Evolutionary conservation across 352 stramenopile genomes (phyloP).

Genomic region (Saprolegnia diclina): DNA sequence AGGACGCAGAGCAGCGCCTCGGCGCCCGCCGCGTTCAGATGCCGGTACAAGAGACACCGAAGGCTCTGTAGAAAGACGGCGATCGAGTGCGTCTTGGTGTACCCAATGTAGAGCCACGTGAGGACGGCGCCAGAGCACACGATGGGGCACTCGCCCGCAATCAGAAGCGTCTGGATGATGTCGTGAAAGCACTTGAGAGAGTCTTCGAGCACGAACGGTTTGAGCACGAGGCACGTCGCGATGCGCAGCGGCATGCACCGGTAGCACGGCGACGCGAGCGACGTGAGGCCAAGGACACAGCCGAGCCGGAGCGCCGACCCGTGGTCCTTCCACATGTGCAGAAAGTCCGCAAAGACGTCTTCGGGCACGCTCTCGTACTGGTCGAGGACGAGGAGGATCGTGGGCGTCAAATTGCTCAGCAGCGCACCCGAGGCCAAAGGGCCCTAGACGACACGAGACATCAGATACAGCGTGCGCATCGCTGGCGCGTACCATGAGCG

Average conservation of each 20-base stretch:
- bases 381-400: conserved; percentile 59
- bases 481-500: background rate
- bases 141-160: conserved; percentile 56
- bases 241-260: conserved; percentile 55
- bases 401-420: conserved; percentile 11
- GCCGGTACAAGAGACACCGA: conserved; percentile 31
- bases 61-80: conserved; percentile 54
- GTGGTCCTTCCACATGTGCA: conserved; percentile 66
- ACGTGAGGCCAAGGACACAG: conserved; percentile 64
- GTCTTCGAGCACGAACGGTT: conserved; percentile 75
- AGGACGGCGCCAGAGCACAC: conserved; percentile 45
- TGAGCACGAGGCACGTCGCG: conserved; percentile 49
- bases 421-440: background rate
- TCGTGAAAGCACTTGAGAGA: conserved; percentile 70
- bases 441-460: background rate
- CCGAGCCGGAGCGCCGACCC: conserved; percentile 35
- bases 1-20: conserved; percentile 2
- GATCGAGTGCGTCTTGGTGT: conserved; percentile 61
- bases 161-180: conserved; percentile 63
- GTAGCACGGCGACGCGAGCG: conserved; percentile 54
- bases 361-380: conserved; percentile 60
- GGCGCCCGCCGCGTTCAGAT: background rate
- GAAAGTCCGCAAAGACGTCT: conserved; percentile 55
- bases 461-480: no score
- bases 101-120: conserved; percentile 39